Base-by-base conservation (phyloP, 78 protist genomes). In the Cavenderia fasciculata region DNA sequence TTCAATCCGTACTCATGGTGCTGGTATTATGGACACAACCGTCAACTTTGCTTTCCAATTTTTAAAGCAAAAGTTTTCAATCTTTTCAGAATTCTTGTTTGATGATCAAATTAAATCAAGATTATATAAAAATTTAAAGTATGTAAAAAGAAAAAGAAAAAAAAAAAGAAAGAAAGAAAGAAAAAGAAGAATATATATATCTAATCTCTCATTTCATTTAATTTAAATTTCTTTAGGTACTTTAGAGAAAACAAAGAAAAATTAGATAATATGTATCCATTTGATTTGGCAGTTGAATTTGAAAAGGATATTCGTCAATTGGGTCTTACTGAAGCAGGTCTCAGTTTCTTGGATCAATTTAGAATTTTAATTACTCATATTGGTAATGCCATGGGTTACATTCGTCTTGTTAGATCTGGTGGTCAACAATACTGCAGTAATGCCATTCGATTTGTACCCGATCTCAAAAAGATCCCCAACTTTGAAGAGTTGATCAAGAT, bases 21-120 rank as follows among this genome's bases (percentile, higher is more conserved):
- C 95, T 8, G 99, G 99, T 47, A 97, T 98, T 52, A 94, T 98
- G 97, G 96, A 97, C 86, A 98, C 99, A 1, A 86, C 99, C 0
- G 98, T 98, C 69, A 98, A 98, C 95, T 95, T 94, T 73, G 94
- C 97, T 4, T 98, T 85, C 91, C 94, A 87, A 41, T 96, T 85
- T 65, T 61, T 97, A 44, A 36, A 59, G 12, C 73, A 88, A 79
- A 86, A 95, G 76, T 92, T 98, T 57, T 1, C 27, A 14, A 36
- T 94, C 12, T 89, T 98, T 52, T 95, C 97, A 6, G 98, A 97
- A 76, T 98, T 98, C 92, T 68, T 98, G 19, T 97, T 77, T 47
- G 99, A 98, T 63, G 99, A 97, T 36, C 97, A 97, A 70, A 94
- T 98, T 87, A 96, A 96, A 54, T 85, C 97, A 44, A 59, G 92